A percentile compares a stretch with the other conserved stretches of the same genome.
Conservation (phyloP, 148 eudicot genomes). For the Talinum fruticosum region DNA sequence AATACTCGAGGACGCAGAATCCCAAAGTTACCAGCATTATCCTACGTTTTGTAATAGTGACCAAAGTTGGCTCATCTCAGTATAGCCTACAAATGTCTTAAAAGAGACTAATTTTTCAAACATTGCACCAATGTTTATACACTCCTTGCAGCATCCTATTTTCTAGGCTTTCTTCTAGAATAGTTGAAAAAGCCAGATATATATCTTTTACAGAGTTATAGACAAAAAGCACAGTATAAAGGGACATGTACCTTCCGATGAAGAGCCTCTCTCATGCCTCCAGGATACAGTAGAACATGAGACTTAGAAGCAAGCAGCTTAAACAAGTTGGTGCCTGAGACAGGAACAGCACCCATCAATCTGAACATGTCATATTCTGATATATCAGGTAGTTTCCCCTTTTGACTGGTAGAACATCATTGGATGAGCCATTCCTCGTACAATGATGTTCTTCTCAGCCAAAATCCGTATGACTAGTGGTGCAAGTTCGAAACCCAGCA, state of each 20-base stretch:
- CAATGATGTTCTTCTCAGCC: conserved; percentile 44
- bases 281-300: conserved; percentile 72
- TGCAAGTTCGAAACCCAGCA: conserved; percentile 54
- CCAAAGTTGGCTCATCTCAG: neutral
- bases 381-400: conserved; percentile 36
- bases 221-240: neutral
- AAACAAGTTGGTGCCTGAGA: conserved; percentile 51
- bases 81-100: neutral
- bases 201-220: neutral
- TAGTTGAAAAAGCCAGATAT: neutral
- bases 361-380: conserved; percentile 42
- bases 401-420: conserved; percentile 45
- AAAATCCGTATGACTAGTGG: conserved; percentile 41
- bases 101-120: no score
- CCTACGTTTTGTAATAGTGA: neutral
- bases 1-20: neutral
- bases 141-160: neutral
- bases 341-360: conserved; percentile 73
- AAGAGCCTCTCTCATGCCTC: conserved; percentile 81
- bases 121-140: neutral
- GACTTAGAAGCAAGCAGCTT: conserved; percentile 58
- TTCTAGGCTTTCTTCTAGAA: neutral
- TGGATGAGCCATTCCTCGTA: conserved; percentile 76
- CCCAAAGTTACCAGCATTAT: neutral
- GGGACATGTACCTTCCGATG: conserved; percentile 57